These are phyloP conservation scores for Aspergillus latus DNA, from an alignment of 2,329 filamentous ascomycete genomes.

Conservation along the genomic window DNA sequence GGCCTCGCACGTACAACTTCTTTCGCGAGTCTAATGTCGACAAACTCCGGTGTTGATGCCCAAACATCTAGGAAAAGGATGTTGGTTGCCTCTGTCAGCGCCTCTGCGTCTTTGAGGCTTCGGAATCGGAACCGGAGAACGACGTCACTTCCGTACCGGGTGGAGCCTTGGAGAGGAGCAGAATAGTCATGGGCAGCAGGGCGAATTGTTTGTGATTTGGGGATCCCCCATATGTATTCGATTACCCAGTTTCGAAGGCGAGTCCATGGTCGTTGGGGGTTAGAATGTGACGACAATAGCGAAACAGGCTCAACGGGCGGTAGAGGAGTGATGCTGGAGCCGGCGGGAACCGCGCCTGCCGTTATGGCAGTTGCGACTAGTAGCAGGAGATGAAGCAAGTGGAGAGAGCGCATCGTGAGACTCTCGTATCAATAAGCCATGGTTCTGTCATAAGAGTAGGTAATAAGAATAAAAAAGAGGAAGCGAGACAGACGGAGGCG, in stretches of 20 bases:
- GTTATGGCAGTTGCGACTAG: slow-evolving; percentile 22
- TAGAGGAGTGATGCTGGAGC: slow-evolving; percentile 35
- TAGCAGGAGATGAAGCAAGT: slow-evolving; percentile 18
- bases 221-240: slow-evolving; percentile 44
- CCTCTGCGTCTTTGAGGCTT: slow-evolving; percentile 65
- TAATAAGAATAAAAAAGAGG: background rate
- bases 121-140: slow-evolving; percentile 84
- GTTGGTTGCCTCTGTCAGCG: slow-evolving; percentile 70
- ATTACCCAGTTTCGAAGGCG: slow-evolving; percentile 45
- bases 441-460: background rate
- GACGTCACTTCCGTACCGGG: slow-evolving; percentile 73
- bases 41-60: slow-evolving; percentile 77
- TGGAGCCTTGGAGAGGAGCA: slow-evolving; percentile 41
- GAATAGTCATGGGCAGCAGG: slow-evolving; percentile 19
- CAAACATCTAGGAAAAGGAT: slow-evolving; percentile 85
- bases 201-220: slow-evolving; percentile 27
- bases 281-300: slow-evolving; percentile 29
- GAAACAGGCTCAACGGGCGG: slow-evolving; percentile 33
- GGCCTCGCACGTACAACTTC: slow-evolving; percentile 59
- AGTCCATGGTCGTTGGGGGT: slow-evolving; percentile 38
- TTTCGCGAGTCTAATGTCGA: slow-evolving; percentile 77
- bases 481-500: background rate
- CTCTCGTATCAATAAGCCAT: slow-evolving; percentile 3
- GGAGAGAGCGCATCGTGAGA: slow-evolving; percentile 17
- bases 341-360: slow-evolving; percentile 36